Base-by-base conservation (phyloP, 169 alveolate species). In the Prorocentrum cordatum region DNA sequence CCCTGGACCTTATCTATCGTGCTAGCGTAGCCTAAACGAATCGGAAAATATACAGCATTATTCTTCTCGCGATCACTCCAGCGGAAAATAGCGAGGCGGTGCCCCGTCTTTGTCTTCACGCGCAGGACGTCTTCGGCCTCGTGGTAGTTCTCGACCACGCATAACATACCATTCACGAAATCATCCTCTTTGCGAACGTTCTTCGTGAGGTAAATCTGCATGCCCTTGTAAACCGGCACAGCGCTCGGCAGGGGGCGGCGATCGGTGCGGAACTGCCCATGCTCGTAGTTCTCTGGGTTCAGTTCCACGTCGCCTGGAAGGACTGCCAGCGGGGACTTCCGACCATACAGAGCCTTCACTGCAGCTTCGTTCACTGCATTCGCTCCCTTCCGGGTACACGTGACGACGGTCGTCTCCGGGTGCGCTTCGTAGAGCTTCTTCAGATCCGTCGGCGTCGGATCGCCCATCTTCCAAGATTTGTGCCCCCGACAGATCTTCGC, bases 331-430 rank as follows among this genome's bases (percentile, higher is more conserved):
- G 87, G 73, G 4, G 61, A 20, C n/a, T 9, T 9, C 26, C 42
- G n/a, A 6, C 73, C 73, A 22, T n/a, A 77, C 36, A 77, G 61
- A 3, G 59, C 85, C 18, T 38, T 7, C 42, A 58, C 12, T 9
- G 87, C 87, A 1, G 27, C 14, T 6, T 77, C 70, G 70, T 77
- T 73, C 27, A 73, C 24, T 6, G 45, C 29, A 1, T 33, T 42
- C 18, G 71, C 62, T 1, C 87, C 87, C 36, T 7, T 4, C n/a
- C 73, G 33, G 4, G 73, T 33, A 73, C 71, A 58, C 6, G 73
- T 35, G n/a, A 77, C 62, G n/a, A 77, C 32, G 7, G 29, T 32
- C 31, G 87, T 77, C 9, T 77, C 42, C n/a, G 87, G 87, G 47
- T 77, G 87, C 27, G 73, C 59, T 7, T 77, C 33, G 62, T 58